Evolutionary conservation across 805 yeast genomes (phyloP).

Genomic region (Candida lessepsii): DNA sequence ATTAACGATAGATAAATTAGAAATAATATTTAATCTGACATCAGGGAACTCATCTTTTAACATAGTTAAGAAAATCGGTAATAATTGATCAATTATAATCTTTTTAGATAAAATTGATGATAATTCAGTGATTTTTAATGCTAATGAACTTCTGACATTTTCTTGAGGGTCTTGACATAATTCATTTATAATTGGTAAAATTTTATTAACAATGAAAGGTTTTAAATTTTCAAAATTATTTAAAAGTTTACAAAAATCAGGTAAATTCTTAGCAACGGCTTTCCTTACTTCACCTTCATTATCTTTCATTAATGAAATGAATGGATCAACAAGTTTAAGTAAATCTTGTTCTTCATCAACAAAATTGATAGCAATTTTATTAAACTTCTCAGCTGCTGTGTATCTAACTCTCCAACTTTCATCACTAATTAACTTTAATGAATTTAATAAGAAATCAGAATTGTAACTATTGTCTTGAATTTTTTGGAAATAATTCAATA

Average conservation of each 20-base stretch:
- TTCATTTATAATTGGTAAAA: slow-evolving; percentile 80
- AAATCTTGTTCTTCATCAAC: slow-evolving; percentile 54
- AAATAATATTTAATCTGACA: slow-evolving; percentile 89
- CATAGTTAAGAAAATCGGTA: slow-evolving; percentile 91
- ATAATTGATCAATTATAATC: slow-evolving; percentile 71
- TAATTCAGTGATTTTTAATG: slow-evolving; percentile 80
- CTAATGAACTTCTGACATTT: slow-evolving; percentile 89
- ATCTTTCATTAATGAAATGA: slow-evolving; percentile 79
- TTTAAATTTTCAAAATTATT: slow-evolving; percentile 32
- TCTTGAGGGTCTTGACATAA: slow-evolving; percentile 90
- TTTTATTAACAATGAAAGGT: slow-evolving; percentile 58
- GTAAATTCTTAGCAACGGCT: slow-evolving; percentile 89
- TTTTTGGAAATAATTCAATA: slow-evolving; percentile 64
- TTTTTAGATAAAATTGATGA: slow-evolving; percentile 86
- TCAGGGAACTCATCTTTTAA: slow-evolving; percentile 96
- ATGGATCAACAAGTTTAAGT: slow-evolving; percentile 63
- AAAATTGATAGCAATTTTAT: slow-evolving; percentile 65
- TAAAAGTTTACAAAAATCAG: slow-evolving; percentile 63
- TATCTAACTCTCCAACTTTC: slow-evolving; percentile 98
- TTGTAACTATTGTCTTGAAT: slow-evolving; percentile 58
- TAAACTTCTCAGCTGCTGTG: slow-evolving; percentile 95
- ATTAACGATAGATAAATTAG: slow-evolving; percentile 87
- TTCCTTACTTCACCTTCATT: slow-evolving; percentile 96
- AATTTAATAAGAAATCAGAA: slow-evolving; percentile 59
- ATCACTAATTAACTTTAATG: slow-evolving; percentile 75